These are phyloP conservation scores for Hemisphaericaspora xylanilytica DNA, from an alignment of 1,139 yeast genomes.

Conservation along the genomic window DNA sequence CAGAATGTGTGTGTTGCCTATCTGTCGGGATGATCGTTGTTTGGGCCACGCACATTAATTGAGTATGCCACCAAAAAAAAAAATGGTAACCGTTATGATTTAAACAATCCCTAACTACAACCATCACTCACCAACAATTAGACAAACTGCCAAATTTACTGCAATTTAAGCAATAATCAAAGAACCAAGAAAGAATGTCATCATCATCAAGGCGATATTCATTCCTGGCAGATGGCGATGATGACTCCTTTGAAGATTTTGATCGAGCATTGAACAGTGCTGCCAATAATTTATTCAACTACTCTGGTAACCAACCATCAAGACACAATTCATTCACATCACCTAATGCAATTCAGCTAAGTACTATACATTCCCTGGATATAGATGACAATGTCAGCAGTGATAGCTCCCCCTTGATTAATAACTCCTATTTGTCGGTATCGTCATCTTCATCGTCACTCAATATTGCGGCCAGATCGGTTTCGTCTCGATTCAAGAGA, in stretches of 20 bases:
- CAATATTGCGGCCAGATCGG: slow-evolving; percentile 16
- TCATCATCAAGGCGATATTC: slow-evolving; percentile 18
- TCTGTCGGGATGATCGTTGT: no score
- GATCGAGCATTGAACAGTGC: slow-evolving; percentile 46
- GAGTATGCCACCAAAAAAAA: background rate
- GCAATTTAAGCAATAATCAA: no score
- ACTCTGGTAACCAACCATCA: slow-evolving; percentile 8
- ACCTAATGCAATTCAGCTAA: slow-evolving; percentile 1
- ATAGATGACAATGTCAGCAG: slow-evolving; percentile 14
- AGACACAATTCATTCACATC: slow-evolving; percentile 8
- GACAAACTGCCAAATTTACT: no score
- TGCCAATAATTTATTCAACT: slow-evolving; percentile 28
- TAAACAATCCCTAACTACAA: no score
- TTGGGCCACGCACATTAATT: no score
- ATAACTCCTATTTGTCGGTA: slow-evolving; percentile 18
- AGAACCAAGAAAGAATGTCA: slow-evolving; percentile 10
- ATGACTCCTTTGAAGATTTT: slow-evolving; percentile 42
- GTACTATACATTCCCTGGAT: slow-evolving; percentile 4
- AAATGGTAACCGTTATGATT: no score
- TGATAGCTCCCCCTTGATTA: slow-evolving; percentile 33
- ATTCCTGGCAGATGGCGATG: slow-evolving; percentile 13
- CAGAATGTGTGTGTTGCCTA: no score
- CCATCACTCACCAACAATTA: no score
- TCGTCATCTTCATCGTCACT: slow-evolving; percentile 23
- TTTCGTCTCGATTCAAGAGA: slow-evolving; percentile 16